Base-by-base conservation (phyloP, 2,329 filamentous ascomycete genomes). In the Pseudocercospora cruenta region DNA sequence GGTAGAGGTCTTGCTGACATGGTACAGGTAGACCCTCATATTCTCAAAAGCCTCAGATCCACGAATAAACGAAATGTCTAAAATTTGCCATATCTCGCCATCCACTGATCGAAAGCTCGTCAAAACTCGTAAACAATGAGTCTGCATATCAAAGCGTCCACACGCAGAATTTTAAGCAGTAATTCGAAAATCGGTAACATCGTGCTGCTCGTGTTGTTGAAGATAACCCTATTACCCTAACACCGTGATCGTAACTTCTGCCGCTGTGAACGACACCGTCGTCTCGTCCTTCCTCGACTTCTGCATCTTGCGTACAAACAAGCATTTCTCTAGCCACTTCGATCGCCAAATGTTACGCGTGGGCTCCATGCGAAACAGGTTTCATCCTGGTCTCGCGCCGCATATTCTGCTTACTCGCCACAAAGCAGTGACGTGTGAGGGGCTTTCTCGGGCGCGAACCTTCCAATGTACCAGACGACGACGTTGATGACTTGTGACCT, bases 281-380 rank as follows among this genome's bases (percentile, higher is more conserved):
- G 36, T 58, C 26, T 43, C 31, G 26, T 55, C 43, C 26, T 54
- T 51, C 47, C 62, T 60, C 51, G 43, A 43, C 53, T 65, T 43
- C 58, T 51, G 43, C 55, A 21, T n/a, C 26, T 21, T 45, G 26
- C 45, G 31, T 21, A 57, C 33, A 61, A 61, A 60, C 24, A 60
- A 58, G 60, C 47, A 43, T 47, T 39, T 33, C 63, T 54, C 58
- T 24, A 62, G 45, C 31, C 28, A 26, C 59, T 39, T n/a, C 51
- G 51, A 31, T 33, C 51, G 51, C 22, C 49, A 26, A 24, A 16
- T 28, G 19, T n/a, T 39, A 63, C 61, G 61, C 63, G 63, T 58
- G 49, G 58, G 31, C 19, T 9, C n/a, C 33, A 12, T 43, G 53
- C 58, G 26, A 59, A 66, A 60, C 59, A 57, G 60, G 60, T 57